phyloP scores from a whole-genome alignment of 495 filamentous ascomycete genomes.

The Parathielavia hyrcaniae region DNA sequence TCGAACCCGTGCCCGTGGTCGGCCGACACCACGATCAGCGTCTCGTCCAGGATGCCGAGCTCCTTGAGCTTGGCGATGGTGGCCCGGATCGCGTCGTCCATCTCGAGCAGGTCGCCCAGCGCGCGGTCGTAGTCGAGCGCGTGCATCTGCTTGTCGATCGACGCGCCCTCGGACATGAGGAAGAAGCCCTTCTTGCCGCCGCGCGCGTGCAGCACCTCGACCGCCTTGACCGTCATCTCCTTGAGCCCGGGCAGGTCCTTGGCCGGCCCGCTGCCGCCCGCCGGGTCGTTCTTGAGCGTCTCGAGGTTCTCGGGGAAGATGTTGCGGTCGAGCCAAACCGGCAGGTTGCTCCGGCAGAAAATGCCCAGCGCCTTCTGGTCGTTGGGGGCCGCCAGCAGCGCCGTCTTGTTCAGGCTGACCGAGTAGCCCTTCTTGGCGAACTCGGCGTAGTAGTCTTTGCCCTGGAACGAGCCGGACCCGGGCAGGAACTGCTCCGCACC shows the following conservation, averaged over 20 bases:
- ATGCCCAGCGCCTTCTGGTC: conserved; percentile 58
- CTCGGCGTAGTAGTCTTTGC: conserved; percentile 60
- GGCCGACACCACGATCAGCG: conserved; percentile 63
- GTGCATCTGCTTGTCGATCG: conserved; percentile 78
- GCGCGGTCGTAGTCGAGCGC: conserved; percentile 68
- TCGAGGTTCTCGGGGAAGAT: conserved; percentile 58
- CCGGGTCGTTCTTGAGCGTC: conserved; percentile 55
- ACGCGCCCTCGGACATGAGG: conserved; percentile 70
- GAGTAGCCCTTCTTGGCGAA: conserved; percentile 61
- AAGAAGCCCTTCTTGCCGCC: conserved; percentile 63
- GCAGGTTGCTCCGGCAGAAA: conserved; percentile 59
- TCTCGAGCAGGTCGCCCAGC: conserved; percentile 66
- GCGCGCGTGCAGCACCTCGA: conserved; percentile 61
- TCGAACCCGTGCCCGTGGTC: conserved; percentile 73
- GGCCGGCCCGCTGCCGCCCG: conserved; percentile 51
- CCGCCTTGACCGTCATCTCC: conserved; percentile 75
- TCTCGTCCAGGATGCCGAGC: conserved; percentile 55
- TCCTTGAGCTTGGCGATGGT: conserved; percentile 56
- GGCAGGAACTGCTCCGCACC: conserved; percentile 67
- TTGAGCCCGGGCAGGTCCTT: conserved; percentile 65
- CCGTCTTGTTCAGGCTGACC: conserved; percentile 60
- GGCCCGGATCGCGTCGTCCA: conserved; percentile 66
- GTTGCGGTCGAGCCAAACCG: conserved; percentile 68
- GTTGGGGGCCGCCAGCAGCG: conserved; percentile 46
- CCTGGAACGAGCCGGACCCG: conserved; percentile 46